Base-by-base conservation (phyloP, 768 basidiomycete genomes). In the Russula sp. region DNA sequence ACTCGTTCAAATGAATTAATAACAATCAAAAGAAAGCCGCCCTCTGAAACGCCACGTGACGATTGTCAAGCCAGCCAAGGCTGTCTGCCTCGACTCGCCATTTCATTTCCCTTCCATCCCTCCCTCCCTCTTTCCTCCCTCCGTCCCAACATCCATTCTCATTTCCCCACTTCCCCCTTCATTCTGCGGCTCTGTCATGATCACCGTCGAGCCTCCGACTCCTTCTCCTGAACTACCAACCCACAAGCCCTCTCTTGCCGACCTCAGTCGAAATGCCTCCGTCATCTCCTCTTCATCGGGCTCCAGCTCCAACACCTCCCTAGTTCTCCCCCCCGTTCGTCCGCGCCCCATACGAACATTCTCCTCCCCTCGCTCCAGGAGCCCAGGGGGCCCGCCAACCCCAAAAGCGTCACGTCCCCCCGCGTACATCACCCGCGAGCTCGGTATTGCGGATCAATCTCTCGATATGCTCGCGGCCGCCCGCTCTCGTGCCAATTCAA, bases 251-350 rank as follows among this genome's bases (percentile, higher is more conserved):
- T 74, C 77, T 0, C 75, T 89, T 59, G 83, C 85, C 52, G 83
- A 85, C 70, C 79, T 89, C 54, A 86, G 84, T 75, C 81, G 88
- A 71, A 88, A 88, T 75, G 79, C 87, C 1, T 88, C 87, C 13
- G 88, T 87, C 70, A 86, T 89, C 59, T 88, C 83, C 63, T 80
- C 78, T 69, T 85, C 84, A 60, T 78, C 76, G 39, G 79, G 81
- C 16, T 74, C 77, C 45, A 73, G 75, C 54, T 76, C 76, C 47
- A 72, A 76, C 53, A 58, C 76, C 41, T 68, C 79, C 52, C 73
- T 71, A 29, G 76, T 79, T 7, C 75, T 79, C 14, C 60, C 25
- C 25, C 25, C 67, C 3, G 16, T 58, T 49, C 77, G 80, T 0
- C 78, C 77, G 34, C 81, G 85, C 5, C 83, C 85, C 7, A 72